Evolutionary conservation across 2,329 filamentous ascomycete genomes (phyloP).

Genomic region (Trichoderma aggressivum): DNA sequence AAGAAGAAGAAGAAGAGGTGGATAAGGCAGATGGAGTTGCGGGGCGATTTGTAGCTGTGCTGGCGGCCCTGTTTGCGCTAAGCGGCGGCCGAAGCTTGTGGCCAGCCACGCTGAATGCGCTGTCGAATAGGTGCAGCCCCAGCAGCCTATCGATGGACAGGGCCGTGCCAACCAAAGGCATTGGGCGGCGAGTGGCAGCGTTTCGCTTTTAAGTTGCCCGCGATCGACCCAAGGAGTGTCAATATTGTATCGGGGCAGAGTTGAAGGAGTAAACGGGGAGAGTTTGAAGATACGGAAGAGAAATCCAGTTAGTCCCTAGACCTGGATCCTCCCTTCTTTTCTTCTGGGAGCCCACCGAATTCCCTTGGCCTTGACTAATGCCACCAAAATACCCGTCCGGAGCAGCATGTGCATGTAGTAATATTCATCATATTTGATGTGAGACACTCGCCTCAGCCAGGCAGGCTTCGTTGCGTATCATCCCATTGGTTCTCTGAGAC

Average conservation of each 20-base stretch:
- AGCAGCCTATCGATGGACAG: constrained; percentile 11
- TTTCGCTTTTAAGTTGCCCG: background rate
- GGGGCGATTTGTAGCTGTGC: constrained; percentile 9
- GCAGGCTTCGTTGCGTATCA: background rate
- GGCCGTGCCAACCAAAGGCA: constrained; percentile 5
- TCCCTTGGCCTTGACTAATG: background rate
- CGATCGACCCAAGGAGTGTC: background rate
- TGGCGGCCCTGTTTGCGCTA: background rate
- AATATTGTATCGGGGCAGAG: background rate
- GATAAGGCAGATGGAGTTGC: background rate
- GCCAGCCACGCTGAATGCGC: background rate
- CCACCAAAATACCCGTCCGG: background rate
- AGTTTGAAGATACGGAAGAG: background rate
- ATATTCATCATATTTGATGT: background rate
- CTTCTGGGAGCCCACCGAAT: background rate
- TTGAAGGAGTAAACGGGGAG: background rate
- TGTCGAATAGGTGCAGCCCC: constrained; percentile 15
- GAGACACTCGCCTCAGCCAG: background rate
- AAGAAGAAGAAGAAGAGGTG: background rate
- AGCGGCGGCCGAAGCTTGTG: background rate
- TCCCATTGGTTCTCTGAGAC: background rate
- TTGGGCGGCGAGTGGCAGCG: background rate
- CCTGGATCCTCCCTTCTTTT: background rate
- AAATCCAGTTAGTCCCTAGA: background rate
- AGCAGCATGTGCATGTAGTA: background rate